A percentile compares a stretch with the other conserved stretches of the same genome.
phyloP scores from a whole-genome alignment of 202 grass and related monocot genomes.

The Bolboschoenoplectus hybrid region DNA sequence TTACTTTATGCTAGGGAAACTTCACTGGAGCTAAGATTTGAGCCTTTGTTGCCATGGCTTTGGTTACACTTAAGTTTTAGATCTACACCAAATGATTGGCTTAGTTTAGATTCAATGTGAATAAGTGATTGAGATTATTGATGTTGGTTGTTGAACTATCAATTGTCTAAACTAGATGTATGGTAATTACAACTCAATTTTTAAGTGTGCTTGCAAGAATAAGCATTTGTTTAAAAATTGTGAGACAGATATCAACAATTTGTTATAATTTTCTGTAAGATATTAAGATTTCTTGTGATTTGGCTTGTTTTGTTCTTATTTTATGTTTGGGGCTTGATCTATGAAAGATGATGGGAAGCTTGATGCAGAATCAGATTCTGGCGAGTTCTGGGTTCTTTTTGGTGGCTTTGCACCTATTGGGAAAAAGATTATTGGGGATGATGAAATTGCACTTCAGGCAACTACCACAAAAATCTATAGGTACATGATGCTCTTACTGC shows the following conservation, averaged over 20 bases:
- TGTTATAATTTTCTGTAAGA: not conserved
- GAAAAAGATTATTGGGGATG: slow-evolving; percentile 65
- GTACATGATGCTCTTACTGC: slow-evolving; percentile 39
- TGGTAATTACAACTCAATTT: not conserved
- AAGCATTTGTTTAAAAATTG: not conserved
- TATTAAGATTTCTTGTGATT: not conserved
- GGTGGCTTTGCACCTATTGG: slow-evolving; percentile 95
- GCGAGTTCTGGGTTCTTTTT: slow-evolving; percentile 98
- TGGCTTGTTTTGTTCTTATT: not conserved
- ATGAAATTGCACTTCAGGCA: slow-evolving; percentile 62
- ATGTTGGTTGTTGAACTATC: not conserved
- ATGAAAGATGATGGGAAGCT: slow-evolving; percentile 86
- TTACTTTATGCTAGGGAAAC: not conserved
- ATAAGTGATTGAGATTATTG: not conserved
- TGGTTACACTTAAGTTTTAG: slow-evolving; percentile 13
- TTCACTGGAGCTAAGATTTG: slow-evolving; percentile 23
- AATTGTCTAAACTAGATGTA: slow-evolving; percentile 18
- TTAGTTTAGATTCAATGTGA: not conserved
- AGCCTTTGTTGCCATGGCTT: not conserved
- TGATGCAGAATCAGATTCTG: slow-evolving; percentile 79
- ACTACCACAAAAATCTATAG: slow-evolving; percentile 66
- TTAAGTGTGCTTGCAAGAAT: not conserved
- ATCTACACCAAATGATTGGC: not conserved
- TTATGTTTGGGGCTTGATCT: not conserved
- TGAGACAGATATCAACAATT: not conserved